Percentiles rank a stretch among this genome's conserved stretches.
Conservation (phyloP, 2,329 filamentous ascomycete species). For the Ceratocystis huliohia region DNA sequence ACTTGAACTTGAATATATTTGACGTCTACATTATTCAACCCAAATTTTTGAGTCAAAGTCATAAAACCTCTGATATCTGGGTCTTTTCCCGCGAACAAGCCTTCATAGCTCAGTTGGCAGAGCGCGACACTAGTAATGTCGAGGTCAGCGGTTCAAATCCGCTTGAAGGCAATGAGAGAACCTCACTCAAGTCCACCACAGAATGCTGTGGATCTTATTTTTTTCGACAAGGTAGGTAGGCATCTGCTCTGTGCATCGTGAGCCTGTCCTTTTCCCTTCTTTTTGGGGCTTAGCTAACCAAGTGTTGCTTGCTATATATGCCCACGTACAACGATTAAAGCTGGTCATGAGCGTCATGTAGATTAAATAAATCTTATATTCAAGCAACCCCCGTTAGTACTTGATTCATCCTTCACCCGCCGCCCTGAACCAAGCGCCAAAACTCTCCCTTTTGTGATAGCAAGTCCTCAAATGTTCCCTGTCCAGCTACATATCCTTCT, state of each 20-base stretch:
- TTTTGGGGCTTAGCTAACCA: background rate
- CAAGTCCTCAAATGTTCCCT: constrained; percentile 54
- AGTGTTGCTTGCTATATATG: no score
- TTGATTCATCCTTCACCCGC: background rate
- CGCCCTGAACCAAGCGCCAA: constrained; percentile 31
- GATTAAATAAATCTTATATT: no score
- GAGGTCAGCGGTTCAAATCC: constrained; percentile 16
- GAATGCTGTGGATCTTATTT: background rate
- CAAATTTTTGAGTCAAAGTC: background rate
- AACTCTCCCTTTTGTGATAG: constrained; percentile 34
- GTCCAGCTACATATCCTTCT: constrained; percentile 52
- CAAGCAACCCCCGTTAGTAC: no score
- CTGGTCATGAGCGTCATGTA: no score
- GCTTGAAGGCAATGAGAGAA: background rate
- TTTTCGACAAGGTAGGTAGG: background rate
- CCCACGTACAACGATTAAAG: no score
- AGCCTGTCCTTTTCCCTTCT: background rate
- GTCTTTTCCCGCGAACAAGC: background rate
- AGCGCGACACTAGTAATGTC: constrained; percentile 16
- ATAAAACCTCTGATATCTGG: background rate
- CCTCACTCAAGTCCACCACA: background rate
- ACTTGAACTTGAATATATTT: background rate
- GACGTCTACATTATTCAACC: background rate
- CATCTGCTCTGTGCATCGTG: background rate
- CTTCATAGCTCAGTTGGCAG: constrained; percentile 15